Evolutionary conservation across 352 stramenopile species (phyloP), one percentile per base, ranked within the genome.

Genomic region (Globisporangium heterothallicum): DNA sequence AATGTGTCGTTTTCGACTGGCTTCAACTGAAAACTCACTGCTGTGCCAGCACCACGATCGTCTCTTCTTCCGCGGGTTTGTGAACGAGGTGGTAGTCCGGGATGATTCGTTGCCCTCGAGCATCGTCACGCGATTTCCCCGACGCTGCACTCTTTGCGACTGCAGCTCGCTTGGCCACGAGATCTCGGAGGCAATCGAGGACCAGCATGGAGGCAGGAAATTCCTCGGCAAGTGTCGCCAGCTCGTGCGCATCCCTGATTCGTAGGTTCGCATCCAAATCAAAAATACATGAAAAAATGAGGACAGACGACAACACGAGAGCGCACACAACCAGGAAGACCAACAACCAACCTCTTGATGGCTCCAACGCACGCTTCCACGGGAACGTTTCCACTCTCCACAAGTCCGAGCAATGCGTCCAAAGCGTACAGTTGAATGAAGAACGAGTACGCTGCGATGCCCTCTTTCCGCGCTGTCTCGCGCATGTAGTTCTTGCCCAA

Each of bases 401-500:
- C 46, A 24, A 58, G 48, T 0, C 32, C n/a, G 8, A 89, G 54
- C 24, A 92, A 54, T 9, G 59, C 71, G 3, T 90, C 66, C 8
- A 95, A 58, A 21, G 80, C 86, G 32, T 75, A 95, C 18, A 92
- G 49, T 52, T 79, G 71, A 40, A 95, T 89, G 61, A 89, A 95
- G 35, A 86, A 92, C 13, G 80, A 82, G 47, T 95, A 95, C 34
- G 83, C 78, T 1, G 66, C 47, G 30, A 93, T 74, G 27, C 66
- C 86, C 6, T 70, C 66, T 21, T 49, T 43, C 4, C 86, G 74
- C 36, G 84, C 74, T 6, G 61, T 45, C 42, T 92, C 81, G 8
- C 72, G 67, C 74, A 95, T 86, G 61, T 95, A 92, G 43, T 94
- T 95, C 45, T 92, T 93, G 38, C 86, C 86, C 40, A 94, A 54